These are phyloP conservation scores for Ceratobasidium sp. DNA, from an alignment of 1,284 basidiomycete species.

Conservation along the genomic window DNA sequence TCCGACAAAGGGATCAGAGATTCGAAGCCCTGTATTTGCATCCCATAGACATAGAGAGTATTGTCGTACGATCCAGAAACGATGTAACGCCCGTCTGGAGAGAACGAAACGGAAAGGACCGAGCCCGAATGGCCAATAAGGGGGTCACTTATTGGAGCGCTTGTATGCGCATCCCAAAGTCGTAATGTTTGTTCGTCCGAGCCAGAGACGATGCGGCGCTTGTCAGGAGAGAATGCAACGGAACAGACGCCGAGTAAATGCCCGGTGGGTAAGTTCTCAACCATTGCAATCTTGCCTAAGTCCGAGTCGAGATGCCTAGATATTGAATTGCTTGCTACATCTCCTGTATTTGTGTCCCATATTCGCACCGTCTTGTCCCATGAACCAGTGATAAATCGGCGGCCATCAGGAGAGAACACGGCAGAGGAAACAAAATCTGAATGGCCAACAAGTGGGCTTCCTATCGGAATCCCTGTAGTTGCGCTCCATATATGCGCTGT, in stretches of 20 bases:
- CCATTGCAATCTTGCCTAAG: too few species aligned
- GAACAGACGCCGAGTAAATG: background rate
- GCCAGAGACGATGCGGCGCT: background rate
- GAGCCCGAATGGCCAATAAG: conserved; percentile 25
- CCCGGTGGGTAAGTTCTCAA: too few species aligned
- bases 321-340: too few species aligned
- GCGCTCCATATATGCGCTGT: background rate
- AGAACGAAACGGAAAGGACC: conserved; percentile 32
- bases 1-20: conserved; percentile 24
- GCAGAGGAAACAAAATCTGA: background rate
- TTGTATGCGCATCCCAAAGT: conserved; percentile 26
- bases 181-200: conserved; percentile 29
- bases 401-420: too few species aligned
- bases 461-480: background rate
- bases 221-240: background rate
- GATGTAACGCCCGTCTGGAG: conserved; percentile 26
- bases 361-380: background rate
- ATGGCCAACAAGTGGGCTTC: background rate
- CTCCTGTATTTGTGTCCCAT: background rate
- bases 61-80: conserved; percentile 9
- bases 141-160: background rate
- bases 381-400: too few species aligned
- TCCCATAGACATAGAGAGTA: background rate
- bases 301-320: too few species aligned
- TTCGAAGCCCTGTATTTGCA: conserved; percentile 14